Evolutionary conservation across 768 basidiomycete species (phyloP).

Genomic region (Macrolepiota fuliginosa): DNA sequence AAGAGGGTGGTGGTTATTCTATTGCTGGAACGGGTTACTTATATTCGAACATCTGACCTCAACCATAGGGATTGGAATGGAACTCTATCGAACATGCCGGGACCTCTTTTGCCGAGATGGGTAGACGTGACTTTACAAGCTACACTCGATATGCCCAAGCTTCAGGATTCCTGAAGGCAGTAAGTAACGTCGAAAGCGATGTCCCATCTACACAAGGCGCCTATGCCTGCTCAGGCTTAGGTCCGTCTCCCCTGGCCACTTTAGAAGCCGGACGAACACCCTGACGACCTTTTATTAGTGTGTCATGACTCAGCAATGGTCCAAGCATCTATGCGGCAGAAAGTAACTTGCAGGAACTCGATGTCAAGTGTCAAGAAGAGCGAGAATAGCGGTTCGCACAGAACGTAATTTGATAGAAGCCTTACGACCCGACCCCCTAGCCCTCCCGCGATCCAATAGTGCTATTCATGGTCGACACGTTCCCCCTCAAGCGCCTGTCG

Average conservation of each 20-base stretch:
- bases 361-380: background rate
- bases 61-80: background rate
- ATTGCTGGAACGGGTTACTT: background rate
- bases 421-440: background rate
- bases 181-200: background rate
- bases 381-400: background rate
- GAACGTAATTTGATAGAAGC: background rate
- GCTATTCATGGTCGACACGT: background rate
- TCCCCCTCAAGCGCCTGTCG: background rate
- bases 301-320: background rate
- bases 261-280: background rate
- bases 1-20: background rate
- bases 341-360: background rate
- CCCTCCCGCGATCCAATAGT: background rate
- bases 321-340: background rate
- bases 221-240: background rate
- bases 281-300: background rate
- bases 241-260: background rate
- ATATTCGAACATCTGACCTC: background rate
- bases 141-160: background rate
- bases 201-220: background rate
- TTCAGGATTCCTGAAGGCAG: background rate
- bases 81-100: background rate
- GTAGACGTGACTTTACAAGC: background rate
- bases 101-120: background rate